Evolutionary conservation across 2,329 filamentous ascomycete species (phyloP), one percentile per base, ranked within the genome.

Genomic region (Phaeomoniella chlamydospora): DNA sequence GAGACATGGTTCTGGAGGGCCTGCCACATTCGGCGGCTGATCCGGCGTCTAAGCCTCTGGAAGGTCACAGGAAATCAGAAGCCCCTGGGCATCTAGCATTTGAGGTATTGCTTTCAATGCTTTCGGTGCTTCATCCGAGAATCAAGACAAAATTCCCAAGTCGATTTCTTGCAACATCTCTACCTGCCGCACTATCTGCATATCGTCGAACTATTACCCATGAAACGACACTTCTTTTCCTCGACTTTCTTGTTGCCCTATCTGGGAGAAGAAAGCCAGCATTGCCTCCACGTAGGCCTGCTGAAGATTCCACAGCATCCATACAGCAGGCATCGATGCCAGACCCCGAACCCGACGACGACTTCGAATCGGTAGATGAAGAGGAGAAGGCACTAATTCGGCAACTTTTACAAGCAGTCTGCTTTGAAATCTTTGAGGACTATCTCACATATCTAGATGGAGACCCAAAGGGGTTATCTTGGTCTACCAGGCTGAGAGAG

Each of bases 141-240:
- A 72, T 79, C 48, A 72, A 72, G 53, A 76, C 74, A 3, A 74
- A 75, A 48, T 70, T 66, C 31, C 74, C 74, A 0, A 77, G 72
- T 45, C 67, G 73, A 1, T 79, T 79, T 45, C 58, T 79, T 11
- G 73, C 72, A 5, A 76, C 72, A 0, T 75, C 72, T 15, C 57
- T 79, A 4, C 73, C 77, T 41, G 72, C 74, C 6, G 67, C 72
- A 1, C 52, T 78, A 4, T 64, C 68, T 15, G 70, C 72, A 29
- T 77, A 76, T 48, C 67, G 68, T n/a, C 57, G 64, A 35, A 62
- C 72, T 38, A 51, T 53, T 3, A 65, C 68, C 32, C 62, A 68
- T 36, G 71, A 72, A 41, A 69, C 73, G 35, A 73, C 74, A 1
- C 51, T 67, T 14, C 63, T 71, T 2, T 61, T 74, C 13, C 56